A percentile compares a stretch with the other conserved stretches of the same genome.
phyloP scores from a whole-genome alignment of 2,329 filamentous ascomycete species.

The Rosellinia necatrix region DNA sequence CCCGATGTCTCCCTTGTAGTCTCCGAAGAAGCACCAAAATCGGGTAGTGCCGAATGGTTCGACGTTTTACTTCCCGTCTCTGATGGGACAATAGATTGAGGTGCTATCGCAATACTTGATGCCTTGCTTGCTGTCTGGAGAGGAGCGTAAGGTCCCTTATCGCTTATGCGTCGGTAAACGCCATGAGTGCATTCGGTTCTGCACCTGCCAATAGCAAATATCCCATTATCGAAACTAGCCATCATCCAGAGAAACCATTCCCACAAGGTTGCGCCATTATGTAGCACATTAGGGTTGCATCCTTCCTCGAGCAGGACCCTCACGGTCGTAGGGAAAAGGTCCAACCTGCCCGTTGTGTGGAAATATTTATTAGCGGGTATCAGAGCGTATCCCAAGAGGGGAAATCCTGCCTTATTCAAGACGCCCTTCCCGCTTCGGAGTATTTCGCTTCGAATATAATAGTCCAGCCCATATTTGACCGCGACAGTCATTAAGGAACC shows the following conservation, averaged over 20 bases:
- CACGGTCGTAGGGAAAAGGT: not conserved
- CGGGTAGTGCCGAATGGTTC: too few relatives aligned
- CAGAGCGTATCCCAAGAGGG: conserved; percentile 24
- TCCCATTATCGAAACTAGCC: not conserved
- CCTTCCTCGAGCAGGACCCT: conserved; percentile 12
- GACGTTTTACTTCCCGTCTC: too few relatives aligned
- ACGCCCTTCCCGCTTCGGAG: not conserved
- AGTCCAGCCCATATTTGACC: not conserved
- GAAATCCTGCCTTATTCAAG: conserved; percentile 20
- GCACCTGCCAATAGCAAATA: not conserved
- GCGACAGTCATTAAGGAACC: conserved; percentile 25
- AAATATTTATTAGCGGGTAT: not conserved
- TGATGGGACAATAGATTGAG: too few relatives aligned
- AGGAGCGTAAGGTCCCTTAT: too few relatives aligned
- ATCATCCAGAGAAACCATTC: conserved; percentile 16
- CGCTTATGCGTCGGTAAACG: too few relatives aligned
- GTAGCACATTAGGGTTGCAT: conserved; percentile 4
- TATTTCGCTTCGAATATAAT: conserved; percentile 16
- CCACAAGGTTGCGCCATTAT: conserved; percentile 18
- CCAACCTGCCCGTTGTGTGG: too few relatives aligned
- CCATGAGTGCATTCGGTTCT: not conserved
- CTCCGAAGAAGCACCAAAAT: too few relatives aligned
- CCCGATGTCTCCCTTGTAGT: too few relatives aligned
- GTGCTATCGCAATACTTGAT: too few relatives aligned
- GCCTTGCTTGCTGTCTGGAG: too few relatives aligned